phyloP scores from a whole-genome alignment of 108 stramenopile genomes.

The Aurantiochytrium sp. region DNA sequence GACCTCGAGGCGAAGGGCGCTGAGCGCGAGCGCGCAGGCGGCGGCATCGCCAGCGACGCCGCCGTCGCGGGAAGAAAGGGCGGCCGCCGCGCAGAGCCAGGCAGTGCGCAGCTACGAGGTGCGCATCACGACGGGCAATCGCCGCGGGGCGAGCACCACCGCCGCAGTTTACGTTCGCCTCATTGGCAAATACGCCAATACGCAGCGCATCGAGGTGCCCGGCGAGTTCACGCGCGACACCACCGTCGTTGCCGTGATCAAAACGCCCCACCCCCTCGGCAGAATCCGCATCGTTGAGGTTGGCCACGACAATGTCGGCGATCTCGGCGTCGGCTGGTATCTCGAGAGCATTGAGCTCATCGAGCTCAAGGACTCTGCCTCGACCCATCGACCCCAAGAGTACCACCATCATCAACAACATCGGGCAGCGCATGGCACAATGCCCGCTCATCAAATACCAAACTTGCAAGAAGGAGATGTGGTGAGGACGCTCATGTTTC shows the following conservation, averaged over 20 bases:
- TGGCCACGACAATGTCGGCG: slow-evolving; percentile 4
- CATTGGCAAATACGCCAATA: background rate
- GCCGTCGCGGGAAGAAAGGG: background rate
- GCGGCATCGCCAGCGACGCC: background rate
- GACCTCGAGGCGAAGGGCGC: background rate
- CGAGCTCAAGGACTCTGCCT: background rate
- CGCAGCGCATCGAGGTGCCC: background rate
- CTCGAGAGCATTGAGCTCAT: background rate
- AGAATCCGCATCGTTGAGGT: background rate
- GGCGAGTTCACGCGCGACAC: background rate
- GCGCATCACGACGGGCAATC: background rate
- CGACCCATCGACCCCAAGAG: background rate
- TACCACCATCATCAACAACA: too few relatives aligned
- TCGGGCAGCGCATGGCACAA: too few relatives aligned
- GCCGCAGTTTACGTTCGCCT: background rate
- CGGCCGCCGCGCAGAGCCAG: background rate
- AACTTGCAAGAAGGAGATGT: background rate
- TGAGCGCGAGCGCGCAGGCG: background rate
- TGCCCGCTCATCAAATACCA: too few relatives aligned
- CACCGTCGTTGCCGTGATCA: background rate
- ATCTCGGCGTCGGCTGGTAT: background rate
- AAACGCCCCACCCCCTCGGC: background rate
- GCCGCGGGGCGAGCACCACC: background rate
- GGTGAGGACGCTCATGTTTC: background rate
- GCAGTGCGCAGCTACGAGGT: background rate